Evolutionary conservation across 1,284 basidiomycete species (phyloP), one percentile per base, ranked within the genome.

Genomic region (Mycosarcoma mackinlayi): DNA sequence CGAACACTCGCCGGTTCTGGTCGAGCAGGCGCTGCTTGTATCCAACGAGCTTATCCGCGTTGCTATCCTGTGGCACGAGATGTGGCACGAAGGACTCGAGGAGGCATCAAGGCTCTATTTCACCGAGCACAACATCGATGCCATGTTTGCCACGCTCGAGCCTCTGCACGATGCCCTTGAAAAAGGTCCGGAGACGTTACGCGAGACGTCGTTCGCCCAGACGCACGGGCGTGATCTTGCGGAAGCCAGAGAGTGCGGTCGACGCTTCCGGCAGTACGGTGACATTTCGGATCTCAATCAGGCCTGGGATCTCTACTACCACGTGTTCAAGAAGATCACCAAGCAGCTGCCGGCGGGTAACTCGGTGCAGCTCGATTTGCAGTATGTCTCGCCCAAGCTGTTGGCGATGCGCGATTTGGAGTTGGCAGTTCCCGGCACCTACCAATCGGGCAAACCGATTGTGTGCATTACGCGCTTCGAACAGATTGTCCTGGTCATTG

Each of bases 221-320:
- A 91, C 91, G 4, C 98, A 97, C 81, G 94, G 94, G 4, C 88
- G 93, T 51, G 96, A 98, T 78, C 86, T 99, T 31, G 89, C 89
- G 38, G 94, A 97, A 78, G 96, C 96, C n/a, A 88, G 93, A 35
- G 93, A 96, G 80, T 93, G 92, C 42, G 93, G 93, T 74, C 87
- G 90, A 51, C 87, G 93, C 39, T 99, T 92, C 86, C 89, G 91
- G 38, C 87, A 89, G 35, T 92, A 92, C 78, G 92, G 92, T 34
- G 94, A 98, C 49, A 78, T 81, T 81, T 88, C 89, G 57, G 94
- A 98, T 80, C 86, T 99, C 55, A 96, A 98, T 81, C 93, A 93
- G 82, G 96, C 96, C n/a, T 98, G 96, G 96, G 96, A 98, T 79
- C 92, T 98, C 27, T 99, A 99, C 84, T 98, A 97, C 80, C 89